phyloP scores from a whole-genome alignment of 2,329 filamentous ascomycete species.

The Sporothrix schenckii region DNA sequence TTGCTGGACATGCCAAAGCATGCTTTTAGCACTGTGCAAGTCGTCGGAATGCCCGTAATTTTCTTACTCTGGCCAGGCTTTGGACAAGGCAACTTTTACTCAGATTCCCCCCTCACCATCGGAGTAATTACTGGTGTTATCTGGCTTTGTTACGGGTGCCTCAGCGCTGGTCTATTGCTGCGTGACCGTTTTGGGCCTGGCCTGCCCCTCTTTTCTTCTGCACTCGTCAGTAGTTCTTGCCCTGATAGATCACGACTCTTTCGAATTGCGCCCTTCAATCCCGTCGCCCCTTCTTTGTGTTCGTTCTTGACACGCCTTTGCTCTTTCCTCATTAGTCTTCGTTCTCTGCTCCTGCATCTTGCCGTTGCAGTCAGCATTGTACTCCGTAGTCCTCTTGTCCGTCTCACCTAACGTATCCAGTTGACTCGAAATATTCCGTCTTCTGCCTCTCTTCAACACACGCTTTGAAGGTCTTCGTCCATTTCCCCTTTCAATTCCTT shows the following conservation, averaged over 20 bases:
- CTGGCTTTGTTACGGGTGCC: too few species aligned
- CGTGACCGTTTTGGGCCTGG: slow-evolving; percentile 11
- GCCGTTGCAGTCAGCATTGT: neutral
- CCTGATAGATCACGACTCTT: neutral
- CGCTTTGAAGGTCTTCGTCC: neutral
- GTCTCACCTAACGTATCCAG: neutral
- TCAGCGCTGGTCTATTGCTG: neutral
- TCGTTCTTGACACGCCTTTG: neutral
- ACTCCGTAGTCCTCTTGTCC: neutral
- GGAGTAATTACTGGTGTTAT: neutral
- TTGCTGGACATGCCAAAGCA: neutral
- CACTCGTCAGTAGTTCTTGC: slow-evolving; percentile 1
- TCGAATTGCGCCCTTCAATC: neutral
- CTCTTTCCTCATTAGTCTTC: slow-evolving; percentile 16
- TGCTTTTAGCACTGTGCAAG: neutral
- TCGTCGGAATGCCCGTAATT: neutral
- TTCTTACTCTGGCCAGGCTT: too few species aligned
- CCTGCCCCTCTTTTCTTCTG: slow-evolving; percentile 14
- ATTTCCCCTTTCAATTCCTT: neutral
- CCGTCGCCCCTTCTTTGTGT: neutral
- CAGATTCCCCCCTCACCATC: too few species aligned
- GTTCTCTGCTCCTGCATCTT: neutral
- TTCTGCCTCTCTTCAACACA: neutral
- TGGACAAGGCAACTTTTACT: too few species aligned
- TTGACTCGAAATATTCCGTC: slow-evolving; percentile 1